These are phyloP conservation scores for Pulveroboletus ravenelii DNA, from an alignment of 768 basidiomycete genomes.

Conservation along the genomic window DNA sequence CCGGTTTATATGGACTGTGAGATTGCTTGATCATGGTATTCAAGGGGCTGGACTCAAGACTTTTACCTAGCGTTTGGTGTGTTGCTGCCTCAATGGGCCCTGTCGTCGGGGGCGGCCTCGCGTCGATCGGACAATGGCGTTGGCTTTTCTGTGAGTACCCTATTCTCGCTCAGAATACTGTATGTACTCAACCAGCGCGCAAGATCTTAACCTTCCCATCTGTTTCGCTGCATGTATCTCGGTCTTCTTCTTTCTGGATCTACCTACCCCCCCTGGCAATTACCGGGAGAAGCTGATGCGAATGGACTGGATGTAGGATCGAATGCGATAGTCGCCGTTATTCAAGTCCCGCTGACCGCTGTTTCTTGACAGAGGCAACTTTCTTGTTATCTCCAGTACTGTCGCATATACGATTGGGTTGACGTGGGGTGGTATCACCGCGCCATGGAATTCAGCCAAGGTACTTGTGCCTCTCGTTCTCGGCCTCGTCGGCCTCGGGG, in stretches of 20 bases:
- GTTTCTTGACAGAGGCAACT: conserved; percentile 34
- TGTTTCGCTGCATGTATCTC: conserved; percentile 5
- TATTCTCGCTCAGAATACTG: not conserved
- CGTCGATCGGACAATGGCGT: conserved; percentile 32
- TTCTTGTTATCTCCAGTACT: conserved; percentile 36
- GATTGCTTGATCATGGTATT: not conserved
- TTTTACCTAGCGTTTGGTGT: conserved; percentile 28
- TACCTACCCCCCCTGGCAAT: conserved; percentile 32
- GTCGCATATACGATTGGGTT: conserved; percentile 32
- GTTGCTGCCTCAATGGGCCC: conserved; percentile 21
- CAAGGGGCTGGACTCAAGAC: not conserved
- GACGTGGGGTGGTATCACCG: not conserved
- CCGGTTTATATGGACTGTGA: conserved; percentile 25
- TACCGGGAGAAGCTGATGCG: not conserved
- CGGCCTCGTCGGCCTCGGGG: conserved; percentile 35
- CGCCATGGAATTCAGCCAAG: conserved; percentile 23
- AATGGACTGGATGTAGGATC: conserved; percentile 43
- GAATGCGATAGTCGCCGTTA: not conserved
- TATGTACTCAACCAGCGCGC: not conserved
- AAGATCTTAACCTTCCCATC: conserved; percentile 38
- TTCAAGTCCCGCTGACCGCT: not conserved
- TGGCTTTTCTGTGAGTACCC: conserved; percentile 37
- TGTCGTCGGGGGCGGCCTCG: conserved; percentile 32
- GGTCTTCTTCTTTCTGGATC: conserved; percentile 29
- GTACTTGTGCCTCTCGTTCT: conserved; percentile 42